Percentiles rank a stretch among this genome's conserved stretches.
phyloP scores from a whole-genome alignment of 306 rosid species.

The Rubus idaeus region DNA sequence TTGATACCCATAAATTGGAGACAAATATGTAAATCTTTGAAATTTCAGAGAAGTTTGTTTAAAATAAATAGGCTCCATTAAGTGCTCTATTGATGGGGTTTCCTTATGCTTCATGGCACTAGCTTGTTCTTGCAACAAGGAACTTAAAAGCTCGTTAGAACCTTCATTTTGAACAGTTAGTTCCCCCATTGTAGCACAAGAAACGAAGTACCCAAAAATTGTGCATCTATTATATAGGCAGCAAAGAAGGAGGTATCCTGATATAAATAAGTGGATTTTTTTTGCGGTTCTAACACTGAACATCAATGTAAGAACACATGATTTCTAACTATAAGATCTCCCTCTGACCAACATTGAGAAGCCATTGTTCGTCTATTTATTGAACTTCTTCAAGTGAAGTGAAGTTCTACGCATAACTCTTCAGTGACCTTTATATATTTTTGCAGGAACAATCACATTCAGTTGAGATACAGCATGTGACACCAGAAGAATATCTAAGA shows the following conservation, averaged over 20 bases:
- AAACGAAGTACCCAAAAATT: background rate
- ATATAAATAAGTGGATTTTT: background rate
- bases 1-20: background rate
- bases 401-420: background rate
- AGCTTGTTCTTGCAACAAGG: background rate
- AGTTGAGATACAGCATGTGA: background rate
- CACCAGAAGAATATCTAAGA: constrained; percentile 7
- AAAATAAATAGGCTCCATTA: background rate
- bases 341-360: background rate
- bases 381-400: background rate
- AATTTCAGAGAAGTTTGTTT: background rate
- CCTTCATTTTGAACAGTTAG: background rate
- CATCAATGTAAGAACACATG: background rate
- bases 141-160: background rate
- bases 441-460: background rate
- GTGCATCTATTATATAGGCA: background rate
- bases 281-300: background rate
- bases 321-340: too few relatives aligned
- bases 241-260: background rate
- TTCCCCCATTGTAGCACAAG: too few relatives aligned
- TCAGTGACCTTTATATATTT: background rate
- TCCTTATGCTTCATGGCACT: background rate
- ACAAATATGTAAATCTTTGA: background rate
- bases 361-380: background rate
- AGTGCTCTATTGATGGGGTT: background rate